Conservation (phyloP, 2,329 filamentous ascomycete genomes). For the Cladosporium sp. region DNA sequence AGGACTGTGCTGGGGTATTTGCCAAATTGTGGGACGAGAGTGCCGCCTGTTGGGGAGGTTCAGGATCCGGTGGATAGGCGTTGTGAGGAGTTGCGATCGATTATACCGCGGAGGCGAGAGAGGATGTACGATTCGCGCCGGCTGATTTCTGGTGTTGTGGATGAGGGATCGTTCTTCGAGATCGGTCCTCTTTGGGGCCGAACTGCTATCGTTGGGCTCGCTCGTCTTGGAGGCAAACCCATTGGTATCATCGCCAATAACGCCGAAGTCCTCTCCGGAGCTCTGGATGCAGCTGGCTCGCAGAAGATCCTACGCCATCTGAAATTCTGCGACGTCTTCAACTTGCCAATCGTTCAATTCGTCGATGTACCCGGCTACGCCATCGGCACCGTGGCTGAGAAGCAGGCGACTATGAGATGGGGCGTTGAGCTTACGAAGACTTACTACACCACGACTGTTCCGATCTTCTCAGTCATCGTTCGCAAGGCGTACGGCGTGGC, state of each 20-base stretch:
- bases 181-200: slow-evolving; percentile 65
- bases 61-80: slow-evolving; percentile 55
- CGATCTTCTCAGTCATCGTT: slow-evolving; percentile 65
- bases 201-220: slow-evolving; percentile 63
- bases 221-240: slow-evolving; percentile 58
- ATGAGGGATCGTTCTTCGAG: slow-evolving; percentile 62
- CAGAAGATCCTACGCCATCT: slow-evolving; percentile 63
- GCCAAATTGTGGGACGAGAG: slow-evolving; percentile 58
- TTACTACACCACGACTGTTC: slow-evolving; percentile 64
- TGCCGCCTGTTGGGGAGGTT: slow-evolving; percentile 51
- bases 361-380: slow-evolving; percentile 66
- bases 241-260: slow-evolving; percentile 63
- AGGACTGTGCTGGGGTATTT: slow-evolving; percentile 59
- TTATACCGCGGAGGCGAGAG: slow-evolving; percentile 60
- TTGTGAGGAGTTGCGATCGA: slow-evolving; percentile 53
- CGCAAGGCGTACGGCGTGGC: slow-evolving; percentile 65
- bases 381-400: slow-evolving; percentile 64
- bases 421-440: slow-evolving; percentile 62
- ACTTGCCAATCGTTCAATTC: slow-evolving; percentile 65
- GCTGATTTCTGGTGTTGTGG: slow-evolving; percentile 61
- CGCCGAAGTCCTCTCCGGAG: slow-evolving; percentile 60
- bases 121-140: slow-evolving; percentile 63
- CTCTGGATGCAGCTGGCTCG: slow-evolving; percentile 61
- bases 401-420: slow-evolving; percentile 65
- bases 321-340: slow-evolving; percentile 67